These are phyloP conservation scores for Suhomyces maxii DNA, from an alignment of 1,139 yeast species.

Conservation along the genomic window DNA sequence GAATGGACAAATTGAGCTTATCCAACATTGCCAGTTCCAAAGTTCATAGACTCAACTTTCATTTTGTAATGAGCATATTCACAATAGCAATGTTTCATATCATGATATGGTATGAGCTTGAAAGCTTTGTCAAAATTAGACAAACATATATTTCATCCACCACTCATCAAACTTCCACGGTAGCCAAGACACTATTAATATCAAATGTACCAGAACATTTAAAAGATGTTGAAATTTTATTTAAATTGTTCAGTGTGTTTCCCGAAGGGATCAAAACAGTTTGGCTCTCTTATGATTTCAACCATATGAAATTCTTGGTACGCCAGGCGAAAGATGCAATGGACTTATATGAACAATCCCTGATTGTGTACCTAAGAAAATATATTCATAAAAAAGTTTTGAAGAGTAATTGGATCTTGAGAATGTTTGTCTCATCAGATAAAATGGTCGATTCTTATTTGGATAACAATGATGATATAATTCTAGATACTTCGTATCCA, in stretches of 20 bases:
- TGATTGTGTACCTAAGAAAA: conserved; percentile 19
- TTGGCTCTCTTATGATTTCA: conserved; percentile 53
- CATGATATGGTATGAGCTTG: conserved; percentile 51
- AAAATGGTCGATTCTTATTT: not conserved
- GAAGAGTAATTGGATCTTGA: conserved; percentile 8
- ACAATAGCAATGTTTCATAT: conserved; percentile 56
- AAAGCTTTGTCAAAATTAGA: conserved; percentile 45
- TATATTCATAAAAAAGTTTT: conserved; percentile 11
- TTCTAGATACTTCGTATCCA: conserved; percentile 8
- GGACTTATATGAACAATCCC: conserved; percentile 40
- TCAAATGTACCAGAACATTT: conserved; percentile 47
- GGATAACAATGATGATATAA: conserved; percentile 3
- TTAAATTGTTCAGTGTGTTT: conserved; percentile 29
- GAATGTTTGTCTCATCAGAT: not conserved
- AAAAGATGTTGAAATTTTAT: conserved; percentile 26
- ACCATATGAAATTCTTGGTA: conserved; percentile 31
- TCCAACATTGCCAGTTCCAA: conserved; percentile 57
- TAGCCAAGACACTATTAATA: conserved; percentile 45
- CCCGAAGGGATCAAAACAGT: conserved; percentile 50
- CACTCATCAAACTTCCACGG: conserved; percentile 23
- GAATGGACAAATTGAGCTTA: conserved; percentile 60
- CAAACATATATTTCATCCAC: conserved; percentile 35
- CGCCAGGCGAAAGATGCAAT: conserved; percentile 34
- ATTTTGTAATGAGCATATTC: conserved; percentile 53
- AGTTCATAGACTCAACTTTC: conserved; percentile 48